These are phyloP conservation scores for Claviceps digitariae DNA, from an alignment of 2,329 filamentous ascomycete species.

Conservation along the genomic window DNA sequence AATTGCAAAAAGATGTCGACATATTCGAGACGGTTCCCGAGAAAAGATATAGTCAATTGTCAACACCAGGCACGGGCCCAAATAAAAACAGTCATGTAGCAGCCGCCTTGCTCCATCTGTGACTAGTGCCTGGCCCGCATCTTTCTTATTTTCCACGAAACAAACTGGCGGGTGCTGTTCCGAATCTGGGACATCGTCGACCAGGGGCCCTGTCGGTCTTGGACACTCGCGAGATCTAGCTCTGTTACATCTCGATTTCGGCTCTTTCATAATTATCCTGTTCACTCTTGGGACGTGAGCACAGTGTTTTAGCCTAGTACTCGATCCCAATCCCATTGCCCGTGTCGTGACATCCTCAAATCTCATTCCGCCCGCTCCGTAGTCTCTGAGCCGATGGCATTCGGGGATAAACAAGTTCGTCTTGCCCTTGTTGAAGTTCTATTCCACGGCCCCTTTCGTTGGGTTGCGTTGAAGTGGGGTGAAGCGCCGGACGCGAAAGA, in stretches of 20 bases:
- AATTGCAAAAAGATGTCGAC: slow-evolving; percentile 3
- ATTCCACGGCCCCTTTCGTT: too few relatives aligned
- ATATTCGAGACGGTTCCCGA: background rate
- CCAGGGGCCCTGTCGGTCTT: slow-evolving; percentile 7
- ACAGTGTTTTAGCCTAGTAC: slow-evolving; percentile 11
- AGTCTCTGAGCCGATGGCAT: too few relatives aligned
- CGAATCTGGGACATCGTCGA: slow-evolving; percentile 8
- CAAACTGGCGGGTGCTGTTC: slow-evolving; percentile 9
- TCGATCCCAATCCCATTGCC: slow-evolving; percentile 5
- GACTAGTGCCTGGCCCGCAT: slow-evolving; percentile 1
- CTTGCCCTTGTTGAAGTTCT: too few relatives aligned
- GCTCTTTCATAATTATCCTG: slow-evolving; percentile 8
- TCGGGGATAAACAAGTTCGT: too few relatives aligned
- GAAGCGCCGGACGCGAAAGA: background rate
- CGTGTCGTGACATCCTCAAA: background rate
- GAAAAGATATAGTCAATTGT: slow-evolving; percentile 8
- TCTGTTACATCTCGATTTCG: slow-evolving; percentile 14
- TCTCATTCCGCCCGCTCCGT: background rate
- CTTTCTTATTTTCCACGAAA: slow-evolving; percentile 9
- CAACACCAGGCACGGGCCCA: background rate
- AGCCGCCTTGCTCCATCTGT: background rate
- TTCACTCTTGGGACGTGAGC: slow-evolving; percentile 10
- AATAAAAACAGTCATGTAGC: background rate
- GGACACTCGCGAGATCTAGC: slow-evolving; percentile 12
- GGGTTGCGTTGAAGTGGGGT: background rate